Evolutionary conservation across 768 basidiomycete species (phyloP).

Genomic region (Pleurotus sapidus): DNA sequence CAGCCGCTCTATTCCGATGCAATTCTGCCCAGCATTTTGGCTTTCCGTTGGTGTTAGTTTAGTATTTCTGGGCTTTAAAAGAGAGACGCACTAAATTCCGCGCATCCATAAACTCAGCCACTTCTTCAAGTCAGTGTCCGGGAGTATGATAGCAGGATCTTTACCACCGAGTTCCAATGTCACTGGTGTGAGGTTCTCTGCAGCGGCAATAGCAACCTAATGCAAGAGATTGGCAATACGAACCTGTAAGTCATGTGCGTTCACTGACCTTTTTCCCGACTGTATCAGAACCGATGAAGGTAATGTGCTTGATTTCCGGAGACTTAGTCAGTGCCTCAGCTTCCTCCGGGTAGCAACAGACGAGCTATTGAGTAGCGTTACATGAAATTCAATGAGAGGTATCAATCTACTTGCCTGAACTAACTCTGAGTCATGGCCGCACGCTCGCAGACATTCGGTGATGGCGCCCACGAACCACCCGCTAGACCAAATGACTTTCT

Average conservation of each 20-base stretch:
- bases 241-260: background rate
- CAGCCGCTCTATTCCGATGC: slow-evolving; percentile 93
- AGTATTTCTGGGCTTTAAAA: background rate
- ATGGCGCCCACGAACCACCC: slow-evolving; percentile 81
- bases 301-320: slow-evolving; percentile 86
- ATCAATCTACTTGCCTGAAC: slow-evolving; percentile 59
- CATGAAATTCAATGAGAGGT: background rate
- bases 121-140: slow-evolving; percentile 76
- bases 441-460: slow-evolving; percentile 68
- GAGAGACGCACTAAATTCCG: slow-evolving; percentile 75
- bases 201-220: slow-evolving; percentile 81
- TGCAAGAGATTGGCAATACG: background rate
- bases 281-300: slow-evolving; percentile 84
- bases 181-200: slow-evolving; percentile 85
- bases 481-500: slow-evolving; percentile 91
- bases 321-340: slow-evolving; percentile 80
- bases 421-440: slow-evolving; percentile 80
- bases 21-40: slow-evolving; percentile 94
- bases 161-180: slow-evolving; percentile 95
- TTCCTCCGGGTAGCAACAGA: slow-evolving; percentile 86
- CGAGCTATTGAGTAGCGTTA: slow-evolving; percentile 41
- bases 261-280: slow-evolving; percentile 67
- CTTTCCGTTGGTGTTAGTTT: slow-evolving; percentile 31
- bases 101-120: slow-evolving; percentile 87
- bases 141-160: slow-evolving; percentile 89